Evolutionary conservation across 192 early-diverging fungal genomes (phyloP).

Genomic region (Entophlyctis luteolus): DNA sequence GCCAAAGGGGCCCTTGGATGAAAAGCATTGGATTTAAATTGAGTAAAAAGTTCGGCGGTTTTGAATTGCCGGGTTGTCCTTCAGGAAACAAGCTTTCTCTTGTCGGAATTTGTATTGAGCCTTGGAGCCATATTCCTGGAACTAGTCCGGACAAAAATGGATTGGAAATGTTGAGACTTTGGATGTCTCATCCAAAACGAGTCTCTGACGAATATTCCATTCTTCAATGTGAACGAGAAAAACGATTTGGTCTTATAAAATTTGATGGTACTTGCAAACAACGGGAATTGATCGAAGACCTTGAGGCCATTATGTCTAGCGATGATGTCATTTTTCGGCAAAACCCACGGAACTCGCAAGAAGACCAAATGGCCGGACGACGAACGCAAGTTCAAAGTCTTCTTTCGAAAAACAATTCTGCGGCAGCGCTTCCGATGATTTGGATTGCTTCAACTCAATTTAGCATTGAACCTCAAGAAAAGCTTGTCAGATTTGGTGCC

Average conservation of each 20-base stretch:
- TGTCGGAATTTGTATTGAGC: conserved; percentile 57
- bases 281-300: conserved; percentile 13
- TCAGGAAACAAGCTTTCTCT: conserved; percentile 34
- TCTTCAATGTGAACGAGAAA: conserved; percentile 30
- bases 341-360: neutral
- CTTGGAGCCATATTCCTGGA: conserved; percentile 38
- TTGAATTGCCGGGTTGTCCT: conserved; percentile 29
- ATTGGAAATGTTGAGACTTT: conserved; percentile 48
- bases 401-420: neutral
- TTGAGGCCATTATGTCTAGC: conserved; percentile 35
- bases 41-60: conserved; percentile 27
- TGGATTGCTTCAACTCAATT: conserved; percentile 50
- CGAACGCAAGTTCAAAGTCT: conserved; percentile 22
- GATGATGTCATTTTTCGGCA: conserved; percentile 44
- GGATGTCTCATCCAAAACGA: conserved; percentile 56
- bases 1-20: conserved; percentile 40
- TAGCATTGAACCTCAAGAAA: conserved; percentile 45
- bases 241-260: conserved; percentile 34
- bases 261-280: conserved; percentile 13
- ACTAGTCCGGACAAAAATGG: conserved; percentile 51
- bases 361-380: conserved; percentile 23
- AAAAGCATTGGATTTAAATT: conserved; percentile 35
- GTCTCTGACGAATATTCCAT: conserved; percentile 50
- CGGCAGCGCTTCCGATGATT: neutral
- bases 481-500: conserved; percentile 36